Conservation (phyloP, 306 rosid genomes). For the Fragaria iinumae region DNA sequence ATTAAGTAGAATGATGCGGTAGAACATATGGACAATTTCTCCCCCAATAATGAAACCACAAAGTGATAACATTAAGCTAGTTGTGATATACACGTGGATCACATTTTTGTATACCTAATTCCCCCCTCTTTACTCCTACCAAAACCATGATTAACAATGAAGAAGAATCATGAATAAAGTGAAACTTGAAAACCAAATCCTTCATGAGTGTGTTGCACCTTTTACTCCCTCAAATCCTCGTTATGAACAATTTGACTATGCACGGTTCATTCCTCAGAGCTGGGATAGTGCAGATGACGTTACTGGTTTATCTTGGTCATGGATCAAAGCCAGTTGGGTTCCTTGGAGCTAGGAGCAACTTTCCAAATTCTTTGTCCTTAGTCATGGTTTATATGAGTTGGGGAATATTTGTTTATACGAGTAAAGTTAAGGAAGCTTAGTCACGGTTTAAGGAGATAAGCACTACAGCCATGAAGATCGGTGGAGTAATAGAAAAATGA, state of each 20-base stretch:
- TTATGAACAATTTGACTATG: not conserved
- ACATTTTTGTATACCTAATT: not conserved
- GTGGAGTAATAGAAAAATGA: not conserved
- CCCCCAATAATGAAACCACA: not conserved
- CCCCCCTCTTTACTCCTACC: not conserved
- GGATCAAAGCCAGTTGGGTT: not conserved
- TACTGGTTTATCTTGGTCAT: not conserved
- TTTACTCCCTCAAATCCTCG: not conserved
- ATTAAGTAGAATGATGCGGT: not conserved
- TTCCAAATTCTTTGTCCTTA: not conserved
- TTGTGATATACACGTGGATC: slow-evolving; percentile 2
- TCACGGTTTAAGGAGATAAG: not conserved
- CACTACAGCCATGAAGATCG: not conserved
- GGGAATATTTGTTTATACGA: not conserved
- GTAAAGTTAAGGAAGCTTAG: not conserved
- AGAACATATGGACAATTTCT: not conserved
- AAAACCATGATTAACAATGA: not conserved
- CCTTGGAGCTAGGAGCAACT: not conserved
- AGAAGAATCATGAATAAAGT: not conserved
- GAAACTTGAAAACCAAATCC: not conserved
- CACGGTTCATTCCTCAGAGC: not conserved
- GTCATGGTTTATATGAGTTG: not conserved
- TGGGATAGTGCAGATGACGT: slow-evolving; percentile 15
- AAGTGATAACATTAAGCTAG: no score
- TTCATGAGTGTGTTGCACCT: not conserved